A percentile compares a stretch with the other conserved stretches of the same genome.
Conservation (phyloP, 305 asterid species). For the Fraxinus xanthoxyloides region DNA sequence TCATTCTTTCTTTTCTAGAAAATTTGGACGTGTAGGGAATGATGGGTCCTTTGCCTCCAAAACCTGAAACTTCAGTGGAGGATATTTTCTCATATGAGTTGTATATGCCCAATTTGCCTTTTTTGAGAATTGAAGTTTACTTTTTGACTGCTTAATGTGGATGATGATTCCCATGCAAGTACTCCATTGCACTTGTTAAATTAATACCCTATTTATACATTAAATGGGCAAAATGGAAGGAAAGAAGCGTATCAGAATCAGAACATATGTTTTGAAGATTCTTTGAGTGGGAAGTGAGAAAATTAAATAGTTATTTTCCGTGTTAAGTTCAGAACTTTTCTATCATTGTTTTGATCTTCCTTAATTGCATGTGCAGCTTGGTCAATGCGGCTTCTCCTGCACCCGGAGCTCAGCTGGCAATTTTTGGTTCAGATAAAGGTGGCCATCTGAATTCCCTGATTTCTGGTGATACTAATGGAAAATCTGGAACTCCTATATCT, state of each 20-base stretch:
- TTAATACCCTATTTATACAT: not conserved
- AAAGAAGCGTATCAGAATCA: not conserved
- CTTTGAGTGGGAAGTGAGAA: not conserved
- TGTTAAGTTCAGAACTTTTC: not conserved
- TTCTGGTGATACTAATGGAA: slow-evolving; percentile 35
- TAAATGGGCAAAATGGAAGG: not conserved
- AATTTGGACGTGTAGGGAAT: not conserved
- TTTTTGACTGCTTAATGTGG: not conserved
- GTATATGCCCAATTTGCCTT: not conserved
- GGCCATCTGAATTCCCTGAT: slow-evolving; percentile 22
- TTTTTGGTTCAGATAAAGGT: slow-evolving; percentile 26
- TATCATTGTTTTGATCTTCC: slow-evolving; percentile 3
- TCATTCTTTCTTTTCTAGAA: not conserved
- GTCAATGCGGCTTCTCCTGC: slow-evolving; percentile 25
- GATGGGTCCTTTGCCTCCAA: not conserved
- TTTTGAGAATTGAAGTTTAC: not conserved
- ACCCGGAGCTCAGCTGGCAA: slow-evolving; percentile 20
- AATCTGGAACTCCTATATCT: slow-evolving; percentile 24
- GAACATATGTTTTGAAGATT: not conserved
- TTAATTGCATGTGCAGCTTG: slow-evolving; percentile 33
- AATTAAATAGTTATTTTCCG: not conserved
- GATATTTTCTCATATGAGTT: not conserved
- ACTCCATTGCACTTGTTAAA: not conserved
- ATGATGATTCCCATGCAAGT: not conserved
- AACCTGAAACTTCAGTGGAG: not conserved